Evolutionary conservation across 768 basidiomycete genomes (phyloP), one percentile per base, ranked within the genome.

Genomic region (Lactarius evosmus): DNA sequence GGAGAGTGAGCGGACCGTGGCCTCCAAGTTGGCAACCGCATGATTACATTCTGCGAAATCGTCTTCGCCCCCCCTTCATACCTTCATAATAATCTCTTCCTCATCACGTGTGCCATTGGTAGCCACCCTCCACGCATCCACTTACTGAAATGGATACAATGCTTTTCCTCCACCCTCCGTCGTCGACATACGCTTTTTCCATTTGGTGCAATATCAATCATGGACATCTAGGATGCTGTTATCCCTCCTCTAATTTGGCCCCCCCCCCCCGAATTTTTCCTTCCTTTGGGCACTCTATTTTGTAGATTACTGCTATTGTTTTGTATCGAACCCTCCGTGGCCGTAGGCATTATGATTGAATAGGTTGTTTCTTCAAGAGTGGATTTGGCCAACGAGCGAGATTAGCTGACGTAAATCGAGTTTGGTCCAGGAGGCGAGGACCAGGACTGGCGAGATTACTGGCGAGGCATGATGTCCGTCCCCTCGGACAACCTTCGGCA

Each of bases 1-100:
- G 62, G 92, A 93, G 81, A 86, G 86, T 69, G 93, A 95, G 76
- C 85, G 89, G 76, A 95, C 93, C 22, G 87, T 91, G 38, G 87
- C 87, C 36, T 79, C 89, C 72, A 94, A 93, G 86, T 87, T 95
- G 83, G 87, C 88, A 62, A 87, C 85, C 53, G 89, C 89, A 73
- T 92, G 71, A 79, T 59, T 54, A 22, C 62, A 34, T 57, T 56
- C 67, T 57, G 61, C 66, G 59, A 55, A 51, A 30, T 58, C 41
- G 50, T 14, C 60, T 38, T 22, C 60, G 50, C 52, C 46, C 36
- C 67, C 53, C 65, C 38, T 53, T 30, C 27, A 53, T 57, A 52
- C 41, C 65, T n/a, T n/a, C n/a, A n/a, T n/a, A n/a, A n/a, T n/a
- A n/a, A n/a, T n/a, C 52, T 49, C 17, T 8, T 34, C 29, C 25